These are phyloP conservation scores for Pleomassaria siparia DNA, from an alignment of 2,329 filamentous ascomycete genomes.

Conservation along the genomic window DNA sequence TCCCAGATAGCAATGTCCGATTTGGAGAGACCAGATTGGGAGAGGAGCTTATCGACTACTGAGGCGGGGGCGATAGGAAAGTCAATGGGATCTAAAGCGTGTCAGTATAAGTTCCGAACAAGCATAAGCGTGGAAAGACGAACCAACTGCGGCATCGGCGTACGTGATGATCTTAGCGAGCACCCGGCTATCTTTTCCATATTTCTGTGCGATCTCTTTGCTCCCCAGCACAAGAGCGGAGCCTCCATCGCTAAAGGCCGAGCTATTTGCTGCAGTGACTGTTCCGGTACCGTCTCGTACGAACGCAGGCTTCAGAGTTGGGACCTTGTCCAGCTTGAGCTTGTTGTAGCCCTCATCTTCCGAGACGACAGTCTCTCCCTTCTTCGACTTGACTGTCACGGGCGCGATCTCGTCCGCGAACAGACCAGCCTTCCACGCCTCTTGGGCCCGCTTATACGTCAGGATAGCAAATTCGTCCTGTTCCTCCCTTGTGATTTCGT, in stretches of 20 bases:
- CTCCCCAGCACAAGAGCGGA: conserved; percentile 84
- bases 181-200: conserved; percentile 74
- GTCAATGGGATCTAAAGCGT: conserved; percentile 70
- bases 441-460: conserved; percentile 86
- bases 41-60: conserved; percentile 85
- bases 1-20: conserved; percentile 95
- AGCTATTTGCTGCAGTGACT: conserved; percentile 92
- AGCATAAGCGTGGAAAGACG: background rate
- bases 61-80: conserved; percentile 92
- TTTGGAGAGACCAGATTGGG: conserved; percentile 85
- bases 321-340: conserved; percentile 82
- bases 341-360: conserved; percentile 89
- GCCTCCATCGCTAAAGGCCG: conserved; percentile 91
- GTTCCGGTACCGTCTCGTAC: conserved; percentile 85
- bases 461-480: conserved; percentile 90
- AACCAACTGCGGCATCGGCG: conserved; percentile 78
- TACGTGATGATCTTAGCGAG: conserved; percentile 84
- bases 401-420: conserved; percentile 91
- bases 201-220: conserved; percentile 77
- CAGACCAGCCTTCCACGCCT: conserved; percentile 78
- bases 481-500: conserved; percentile 75
- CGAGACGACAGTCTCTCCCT: conserved; percentile 73
- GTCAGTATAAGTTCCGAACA: conserved; percentile 7
- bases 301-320: conserved; percentile 88
- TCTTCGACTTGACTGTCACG: conserved; percentile 80